Base-by-base conservation (phyloP, 2,329 filamentous ascomycete species). In the Dactylellina sp. region DNA sequence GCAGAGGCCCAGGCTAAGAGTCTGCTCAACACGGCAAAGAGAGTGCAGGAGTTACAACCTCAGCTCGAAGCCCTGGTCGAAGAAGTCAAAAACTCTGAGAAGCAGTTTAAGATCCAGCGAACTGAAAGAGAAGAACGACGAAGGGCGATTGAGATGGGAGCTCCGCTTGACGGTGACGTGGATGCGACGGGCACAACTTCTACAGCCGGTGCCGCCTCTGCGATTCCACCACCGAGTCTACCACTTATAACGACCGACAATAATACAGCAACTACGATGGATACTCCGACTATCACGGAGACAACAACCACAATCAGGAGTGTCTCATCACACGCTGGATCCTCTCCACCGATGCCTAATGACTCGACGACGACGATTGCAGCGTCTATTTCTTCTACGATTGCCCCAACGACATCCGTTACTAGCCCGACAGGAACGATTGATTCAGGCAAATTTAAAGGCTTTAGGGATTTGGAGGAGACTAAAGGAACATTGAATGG, bases 111-210 rank as follows among this genome's bases (percentile, higher is more conserved):
- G 79, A 92, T 98, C 71, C 92, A 97, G 79, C 86, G 93, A 59
- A 92, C 92, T n/a, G 95, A 98, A 80, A 87, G 95, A 42, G 95
- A 99, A 80, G 95, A 98, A 81, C 97, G 98, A 83, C 87, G 96
- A 65, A 87, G 95, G 61, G 87, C 91, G 16, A 83, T 99, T 11
- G 95, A 99, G 81, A 97, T 95, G 83, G 94, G 89, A 80, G 93
- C 90, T 75, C 88, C 89, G 62, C 84, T 86, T 7, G 91, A 91
- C 79, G 84, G 87, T 49, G 91, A 93, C 77, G 88, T 89, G 7
- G 90, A 92, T 60, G 85, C 85, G 55, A 81, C 85, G 18, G 82
- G 84, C 66, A 81, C 83, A 5, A 60, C 76, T 24, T 66, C 74
- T 25, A 16, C 74, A 4, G 60, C 68, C 20, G 62, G 24, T 18